phyloP scores from a whole-genome alignment of 2,329 filamentous ascomycete species.

The Lasiodiplodia sp. region DNA sequence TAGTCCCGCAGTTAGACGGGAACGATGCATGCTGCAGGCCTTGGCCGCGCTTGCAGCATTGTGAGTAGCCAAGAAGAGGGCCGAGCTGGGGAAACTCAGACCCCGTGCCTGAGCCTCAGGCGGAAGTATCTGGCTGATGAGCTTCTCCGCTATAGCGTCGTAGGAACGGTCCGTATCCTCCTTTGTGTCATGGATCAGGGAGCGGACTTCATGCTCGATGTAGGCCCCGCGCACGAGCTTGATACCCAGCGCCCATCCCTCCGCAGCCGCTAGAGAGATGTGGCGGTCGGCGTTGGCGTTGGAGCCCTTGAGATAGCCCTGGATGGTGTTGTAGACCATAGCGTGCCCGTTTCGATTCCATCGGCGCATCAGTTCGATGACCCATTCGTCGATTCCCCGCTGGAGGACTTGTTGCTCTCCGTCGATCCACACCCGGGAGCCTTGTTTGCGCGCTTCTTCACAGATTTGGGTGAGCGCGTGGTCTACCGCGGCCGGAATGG shows the following conservation, averaged over 20 bases:
- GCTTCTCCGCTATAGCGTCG: conserved; percentile 69
- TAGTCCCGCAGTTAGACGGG: conserved; percentile 52
- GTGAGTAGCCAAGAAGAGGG: conserved; percentile 80
- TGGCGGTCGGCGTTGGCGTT: conserved; percentile 52
- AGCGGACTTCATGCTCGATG: conserved; percentile 57
- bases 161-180: conserved; percentile 68
- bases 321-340: conserved; percentile 77
- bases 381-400: conserved; percentile 62
- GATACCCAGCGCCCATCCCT: conserved; percentile 61
- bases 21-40: conserved; percentile 51
- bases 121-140: conserved; percentile 50
- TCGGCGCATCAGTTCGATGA: conserved; percentile 60
- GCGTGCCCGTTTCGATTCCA: conserved; percentile 69
- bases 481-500: conserved; percentile 74
- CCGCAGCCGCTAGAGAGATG: conserved; percentile 54
- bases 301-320: conserved; percentile 62
- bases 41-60: conserved; percentile 73
- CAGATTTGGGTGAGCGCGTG: conserved; percentile 69
- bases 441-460: conserved; percentile 70
- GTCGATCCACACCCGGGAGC: conserved; percentile 78
- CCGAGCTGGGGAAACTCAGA: conserved; percentile 50
- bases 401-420: conserved; percentile 85
- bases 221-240: conserved; percentile 67
- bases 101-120: conserved; percentile 48
- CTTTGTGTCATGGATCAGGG: conserved; percentile 61